These are phyloP conservation scores for Casuarina glauca DNA, from an alignment of 306 rosid species.

Conservation along the genomic window DNA sequence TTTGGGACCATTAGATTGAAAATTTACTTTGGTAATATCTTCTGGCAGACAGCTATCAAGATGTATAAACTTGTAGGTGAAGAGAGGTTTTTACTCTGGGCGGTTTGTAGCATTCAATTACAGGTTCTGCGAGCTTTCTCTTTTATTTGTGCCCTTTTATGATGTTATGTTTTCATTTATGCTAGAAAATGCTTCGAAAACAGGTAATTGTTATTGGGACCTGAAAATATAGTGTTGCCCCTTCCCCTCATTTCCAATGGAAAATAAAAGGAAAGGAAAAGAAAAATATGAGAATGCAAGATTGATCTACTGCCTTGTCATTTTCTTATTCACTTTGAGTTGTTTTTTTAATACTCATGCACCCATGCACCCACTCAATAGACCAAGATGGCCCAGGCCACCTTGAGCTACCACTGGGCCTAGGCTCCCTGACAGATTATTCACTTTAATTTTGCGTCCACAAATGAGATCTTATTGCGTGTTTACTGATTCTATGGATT, in stretches of 20 bases:
- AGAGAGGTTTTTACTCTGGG: conserved; percentile 96
- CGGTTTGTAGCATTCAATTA: conserved; percentile 96
- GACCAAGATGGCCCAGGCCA: no score
- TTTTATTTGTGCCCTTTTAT: not conserved
- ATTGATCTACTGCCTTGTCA: not conserved
- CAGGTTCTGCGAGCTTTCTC: conserved; percentile 60
- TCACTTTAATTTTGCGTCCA: no score
- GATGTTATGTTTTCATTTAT: not conserved
- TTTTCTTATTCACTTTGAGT: not conserved
- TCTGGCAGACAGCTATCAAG: conserved; percentile 91
- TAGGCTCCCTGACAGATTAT: no score
- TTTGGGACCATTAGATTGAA: not conserved
- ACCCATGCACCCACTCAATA: no score
- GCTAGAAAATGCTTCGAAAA: not conserved
- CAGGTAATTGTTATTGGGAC: not conserved
- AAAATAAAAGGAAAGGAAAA: not conserved
- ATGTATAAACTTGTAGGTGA: conserved; percentile 95
- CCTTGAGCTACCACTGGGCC: no score
- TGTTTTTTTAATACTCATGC: no score
- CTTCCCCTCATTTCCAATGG: not conserved
- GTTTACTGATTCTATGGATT: conserved; percentile 29
- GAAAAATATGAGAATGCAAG: not conserved
- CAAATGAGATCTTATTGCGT: conserved; percentile 1
- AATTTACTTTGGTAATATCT: not conserved
- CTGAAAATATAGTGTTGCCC: not conserved